Evolutionary conservation across 108 stramenopile species (phyloP), one percentile per base, ranked within the genome.

Genomic region (Skeletonema marinoi): DNA sequence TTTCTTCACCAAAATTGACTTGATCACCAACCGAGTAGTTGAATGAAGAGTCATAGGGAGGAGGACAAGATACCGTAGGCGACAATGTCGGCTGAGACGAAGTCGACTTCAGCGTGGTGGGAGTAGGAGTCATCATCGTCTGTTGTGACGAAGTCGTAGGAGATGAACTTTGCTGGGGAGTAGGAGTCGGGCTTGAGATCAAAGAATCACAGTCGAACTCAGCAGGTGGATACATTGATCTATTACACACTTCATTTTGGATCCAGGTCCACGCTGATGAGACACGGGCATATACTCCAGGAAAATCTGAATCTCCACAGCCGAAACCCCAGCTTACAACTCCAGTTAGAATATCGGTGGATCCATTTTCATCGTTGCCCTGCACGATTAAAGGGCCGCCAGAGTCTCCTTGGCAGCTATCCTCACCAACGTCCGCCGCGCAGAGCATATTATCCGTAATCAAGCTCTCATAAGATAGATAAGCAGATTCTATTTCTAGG

Each of bases 181-280:
- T 17, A 6, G 19, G 50, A 6, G 46, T 48, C 12, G 46, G 46
- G 46, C 46, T 48, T 48, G 46, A 14, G 13, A 4, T 48, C 16
- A 48, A n/a, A 48, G 46, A 48, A 17, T 51, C 50, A 51, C 50
- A 51, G 19, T 51, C 19, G 50, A 51, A 51, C n/a, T 51, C 50
- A 6, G n/a, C 50, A 19, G 50, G 50, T 7, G 50, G 50, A 51
- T 51, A 21, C 50, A 14, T 17, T 6, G 50, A 51, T 51, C 50
- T 21, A 19, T 17, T 60, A 71, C 92, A 92, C 16, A 88, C 86
- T 7, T 68, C 66, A 3, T 48, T 13, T 12, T 58, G 32, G 21
- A 92, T 90, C 92, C 92, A 92, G 32, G 77, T 50, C 35, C 73
- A 75, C 0, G 36, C 84, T 10, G 11, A 10, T 32, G 83, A 79